These are phyloP conservation scores for Poterioochromonas sp. DNA, from an alignment of 352 stramenopile genomes.

Conservation along the genomic window DNA sequence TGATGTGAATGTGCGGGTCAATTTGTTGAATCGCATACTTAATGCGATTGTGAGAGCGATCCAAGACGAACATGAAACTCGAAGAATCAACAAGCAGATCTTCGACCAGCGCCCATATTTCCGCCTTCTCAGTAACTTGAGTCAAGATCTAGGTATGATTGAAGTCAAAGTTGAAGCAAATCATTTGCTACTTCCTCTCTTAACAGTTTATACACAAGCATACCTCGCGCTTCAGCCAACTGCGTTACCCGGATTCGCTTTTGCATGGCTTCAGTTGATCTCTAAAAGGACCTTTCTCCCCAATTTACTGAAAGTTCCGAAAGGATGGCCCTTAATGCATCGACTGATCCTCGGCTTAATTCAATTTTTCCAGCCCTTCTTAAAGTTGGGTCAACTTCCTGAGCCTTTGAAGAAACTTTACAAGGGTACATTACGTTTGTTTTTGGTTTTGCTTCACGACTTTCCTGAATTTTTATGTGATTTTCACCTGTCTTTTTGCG, in stretches of 20 bases:
- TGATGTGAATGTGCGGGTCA: conserved; percentile 22
- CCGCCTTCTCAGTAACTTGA: conserved; percentile 91
- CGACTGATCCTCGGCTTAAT: conserved; percentile 93
- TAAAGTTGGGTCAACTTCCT: conserved; percentile 76
- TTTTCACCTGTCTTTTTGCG: conserved; percentile 96
- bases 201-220: conserved; percentile 90
- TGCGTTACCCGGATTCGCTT: conserved; percentile 89
- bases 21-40: conserved; percentile 38
- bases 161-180: conserved; percentile 84
- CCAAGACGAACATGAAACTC: conserved; percentile 30
- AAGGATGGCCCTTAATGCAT: conserved; percentile 92
- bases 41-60: conserved; percentile 34
- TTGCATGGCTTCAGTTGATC: conserved; percentile 96
- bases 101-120: conserved; percentile 98
- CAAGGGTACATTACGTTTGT: conserved; percentile 91
- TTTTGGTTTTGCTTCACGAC: conserved; percentile 95
- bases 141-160: conserved; percentile 90
- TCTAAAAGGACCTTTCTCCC: conserved; percentile 96
- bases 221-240: conserved; percentile 93
- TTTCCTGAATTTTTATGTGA: conserved; percentile 95
- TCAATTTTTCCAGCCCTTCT: conserved; percentile 92
- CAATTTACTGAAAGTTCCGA: conserved; percentile 81
- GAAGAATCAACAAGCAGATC: conserved; percentile 46
- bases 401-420: conserved; percentile 87
- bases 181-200: conserved; percentile 48